These are phyloP conservation scores for Entonaema liquescens DNA, from an alignment of 495 filamentous ascomycete species.

Conservation along the genomic window DNA sequence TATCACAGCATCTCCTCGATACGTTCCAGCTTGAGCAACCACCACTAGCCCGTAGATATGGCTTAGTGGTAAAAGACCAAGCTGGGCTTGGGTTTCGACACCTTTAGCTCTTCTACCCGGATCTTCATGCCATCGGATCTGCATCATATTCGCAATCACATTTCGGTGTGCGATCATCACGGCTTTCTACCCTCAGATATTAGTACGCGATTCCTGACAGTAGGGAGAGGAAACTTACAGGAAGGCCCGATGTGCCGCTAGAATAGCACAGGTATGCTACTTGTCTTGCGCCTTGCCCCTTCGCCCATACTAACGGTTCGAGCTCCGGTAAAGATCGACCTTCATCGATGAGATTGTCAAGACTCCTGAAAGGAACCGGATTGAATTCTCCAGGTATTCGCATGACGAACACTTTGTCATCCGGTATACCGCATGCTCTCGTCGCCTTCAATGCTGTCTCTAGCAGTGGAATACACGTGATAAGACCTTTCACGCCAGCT, in stretches of 20 bases:
- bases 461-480: slow-evolving; percentile 82
- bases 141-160: slow-evolving; percentile 84
- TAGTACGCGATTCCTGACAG: not conserved
- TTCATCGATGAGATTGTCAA: slow-evolving; percentile 71
- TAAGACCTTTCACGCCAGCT: slow-evolving; percentile 76
- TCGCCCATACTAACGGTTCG: slow-evolving; percentile 72
- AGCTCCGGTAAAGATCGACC: slow-evolving; percentile 70
- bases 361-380: slow-evolving; percentile 69
- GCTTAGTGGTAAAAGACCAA: slow-evolving; percentile 83
- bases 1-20: slow-evolving; percentile 79
- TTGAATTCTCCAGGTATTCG: slow-evolving; percentile 68
- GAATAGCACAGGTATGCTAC: slow-evolving; percentile 90
- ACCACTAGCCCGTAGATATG: slow-evolving; percentile 90
- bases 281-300: slow-evolving; percentile 78
- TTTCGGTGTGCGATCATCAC: slow-evolving; percentile 93
- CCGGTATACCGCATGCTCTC: slow-evolving; percentile 70
- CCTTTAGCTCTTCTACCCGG: slow-evolving; percentile 48
- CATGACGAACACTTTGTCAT: slow-evolving; percentile 77
- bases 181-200: slow-evolving; percentile 71
- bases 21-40: slow-evolving; percentile 72
- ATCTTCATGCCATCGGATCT: slow-evolving; percentile 67
- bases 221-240: slow-evolving; percentile 58
- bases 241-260: slow-evolving; percentile 86
- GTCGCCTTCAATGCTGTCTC: slow-evolving; percentile 75
- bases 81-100: slow-evolving; percentile 63